A percentile compares a stretch with the other conserved stretches of the same genome.
Evolutionary conservation across 163 green algal genomes (phyloP).

Genomic region (Coccomyxa subellipsoidea): DNA sequence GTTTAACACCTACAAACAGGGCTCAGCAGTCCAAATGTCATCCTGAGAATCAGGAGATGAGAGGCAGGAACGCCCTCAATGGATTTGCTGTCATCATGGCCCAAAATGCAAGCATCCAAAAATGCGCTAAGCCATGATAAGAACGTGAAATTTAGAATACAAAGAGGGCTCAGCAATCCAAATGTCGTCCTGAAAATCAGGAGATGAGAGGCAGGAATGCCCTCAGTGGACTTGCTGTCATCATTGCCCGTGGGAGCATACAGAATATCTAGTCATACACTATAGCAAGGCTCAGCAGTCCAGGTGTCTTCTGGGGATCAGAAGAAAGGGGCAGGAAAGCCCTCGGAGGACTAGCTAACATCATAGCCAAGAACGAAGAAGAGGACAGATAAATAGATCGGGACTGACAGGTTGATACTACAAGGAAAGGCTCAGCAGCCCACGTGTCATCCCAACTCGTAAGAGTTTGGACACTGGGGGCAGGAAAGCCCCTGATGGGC

Average conservation of each 20-base stretch:
- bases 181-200: not conserved
- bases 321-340: constrained; percentile 4
- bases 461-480: not conserved
- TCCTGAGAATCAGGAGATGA: not conserved
- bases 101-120: no score
- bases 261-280: no score
- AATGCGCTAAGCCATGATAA: no score
- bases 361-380: not conserved
- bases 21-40: not conserved
- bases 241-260: no score
- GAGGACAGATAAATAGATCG: no score
- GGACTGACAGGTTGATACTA: not conserved
- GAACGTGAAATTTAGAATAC: not conserved
- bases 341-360: not conserved
- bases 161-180: not conserved
- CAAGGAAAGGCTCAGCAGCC: not conserved
- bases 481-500: not conserved
- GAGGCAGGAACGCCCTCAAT: not conserved
- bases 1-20: not conserved
- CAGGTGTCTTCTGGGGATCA: not conserved
- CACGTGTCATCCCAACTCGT: not conserved
- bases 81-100: not conserved
- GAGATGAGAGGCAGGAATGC: not conserved
- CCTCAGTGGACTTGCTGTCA: not conserved
- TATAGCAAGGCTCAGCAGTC: not conserved